Percentiles rank a stretch among this genome's conserved stretches.
Conservation (phyloP, 2,329 filamentous ascomycete species). For the Cordyceps cateniannulata region DNA sequence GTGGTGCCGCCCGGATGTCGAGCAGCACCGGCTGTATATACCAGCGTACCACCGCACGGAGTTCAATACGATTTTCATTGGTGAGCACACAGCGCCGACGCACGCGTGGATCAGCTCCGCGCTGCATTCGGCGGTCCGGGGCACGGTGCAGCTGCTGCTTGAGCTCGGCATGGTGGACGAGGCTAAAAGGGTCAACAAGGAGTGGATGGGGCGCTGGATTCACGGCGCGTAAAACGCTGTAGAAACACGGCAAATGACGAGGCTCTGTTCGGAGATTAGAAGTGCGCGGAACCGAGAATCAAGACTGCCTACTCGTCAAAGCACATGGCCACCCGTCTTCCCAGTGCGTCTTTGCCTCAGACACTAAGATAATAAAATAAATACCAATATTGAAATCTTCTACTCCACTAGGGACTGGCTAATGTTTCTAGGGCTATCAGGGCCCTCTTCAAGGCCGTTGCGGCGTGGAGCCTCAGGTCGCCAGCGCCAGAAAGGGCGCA, state of each 20-base stretch:
- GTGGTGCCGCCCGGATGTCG: conserved; percentile 24
- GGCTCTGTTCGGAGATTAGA: not conserved
- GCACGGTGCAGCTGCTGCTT: conserved; percentile 24
- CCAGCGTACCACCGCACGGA: conserved; percentile 27
- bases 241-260: not conserved
- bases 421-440: conserved; percentile 20
- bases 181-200: conserved; percentile 19
- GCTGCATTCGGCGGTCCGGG: conserved; percentile 24
- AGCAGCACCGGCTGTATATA: conserved; percentile 28
- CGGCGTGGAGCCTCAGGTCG: conserved; percentile 19
- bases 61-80: conserved; percentile 28
- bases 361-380: not conserved
- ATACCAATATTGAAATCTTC: too few species aligned
- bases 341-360: not conserved
- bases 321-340: not conserved
- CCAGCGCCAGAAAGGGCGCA: conserved; percentile 27
- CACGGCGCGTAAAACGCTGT: not conserved
- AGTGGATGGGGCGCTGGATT: conserved; percentile 22
- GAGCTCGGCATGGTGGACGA: conserved; percentile 20
- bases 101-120: conserved; percentile 28
- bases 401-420: not conserved
- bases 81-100: conserved; percentile 28
- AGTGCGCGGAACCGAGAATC: too few species aligned
- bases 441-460: conserved; percentile 27
- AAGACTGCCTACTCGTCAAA: too few species aligned